A percentile compares a stretch with the other conserved stretches of the same genome.
Evolutionary conservation across 2,329 filamentous ascomycete genomes (phyloP).

Genomic region (Xylaria sp.): DNA sequence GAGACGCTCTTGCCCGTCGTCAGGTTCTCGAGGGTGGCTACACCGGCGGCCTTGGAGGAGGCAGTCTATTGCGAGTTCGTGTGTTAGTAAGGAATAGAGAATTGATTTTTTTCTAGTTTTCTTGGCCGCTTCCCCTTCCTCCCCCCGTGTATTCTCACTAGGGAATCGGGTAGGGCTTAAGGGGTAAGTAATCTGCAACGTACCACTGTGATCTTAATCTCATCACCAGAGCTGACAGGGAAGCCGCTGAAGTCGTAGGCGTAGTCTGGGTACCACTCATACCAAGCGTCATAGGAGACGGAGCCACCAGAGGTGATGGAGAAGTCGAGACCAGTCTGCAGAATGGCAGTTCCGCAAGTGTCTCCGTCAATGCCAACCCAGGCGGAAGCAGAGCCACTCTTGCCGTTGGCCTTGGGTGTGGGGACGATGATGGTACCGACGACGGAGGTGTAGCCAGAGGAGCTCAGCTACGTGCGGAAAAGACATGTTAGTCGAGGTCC

Average conservation of each 20-base stretch:
- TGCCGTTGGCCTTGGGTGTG: slow-evolving; percentile 52
- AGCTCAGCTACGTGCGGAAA: slow-evolving; percentile 52
- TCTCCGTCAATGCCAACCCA: slow-evolving; percentile 73
- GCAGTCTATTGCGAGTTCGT: slow-evolving; percentile 17
- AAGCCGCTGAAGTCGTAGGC: slow-evolving; percentile 64
- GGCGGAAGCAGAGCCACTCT: slow-evolving; percentile 37
- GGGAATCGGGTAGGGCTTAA: no score
- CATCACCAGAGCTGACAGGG: slow-evolving; percentile 49
- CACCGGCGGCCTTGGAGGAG: slow-evolving; percentile 36
- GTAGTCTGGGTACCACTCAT: slow-evolving; percentile 70
- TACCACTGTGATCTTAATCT: slow-evolving; percentile 46
- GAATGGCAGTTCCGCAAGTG: slow-evolving; percentile 63
- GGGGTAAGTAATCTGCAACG: no score
- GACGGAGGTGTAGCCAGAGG: slow-evolving; percentile 62
- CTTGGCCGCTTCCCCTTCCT: no score
- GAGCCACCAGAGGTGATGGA: slow-evolving; percentile 55
- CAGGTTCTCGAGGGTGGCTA: slow-evolving; percentile 55
- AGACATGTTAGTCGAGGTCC: neutral
- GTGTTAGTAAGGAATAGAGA: slow-evolving; percentile 13
- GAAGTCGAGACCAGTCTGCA: slow-evolving; percentile 69
- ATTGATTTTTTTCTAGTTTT: no score
- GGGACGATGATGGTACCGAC: slow-evolving; percentile 66
- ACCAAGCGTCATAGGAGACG: slow-evolving; percentile 65
- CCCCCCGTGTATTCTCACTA: no score
- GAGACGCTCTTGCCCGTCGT: slow-evolving; percentile 63